phyloP scores from a whole-genome alignment of 345 rosid genomes.

The Kandelia obovata region DNA sequence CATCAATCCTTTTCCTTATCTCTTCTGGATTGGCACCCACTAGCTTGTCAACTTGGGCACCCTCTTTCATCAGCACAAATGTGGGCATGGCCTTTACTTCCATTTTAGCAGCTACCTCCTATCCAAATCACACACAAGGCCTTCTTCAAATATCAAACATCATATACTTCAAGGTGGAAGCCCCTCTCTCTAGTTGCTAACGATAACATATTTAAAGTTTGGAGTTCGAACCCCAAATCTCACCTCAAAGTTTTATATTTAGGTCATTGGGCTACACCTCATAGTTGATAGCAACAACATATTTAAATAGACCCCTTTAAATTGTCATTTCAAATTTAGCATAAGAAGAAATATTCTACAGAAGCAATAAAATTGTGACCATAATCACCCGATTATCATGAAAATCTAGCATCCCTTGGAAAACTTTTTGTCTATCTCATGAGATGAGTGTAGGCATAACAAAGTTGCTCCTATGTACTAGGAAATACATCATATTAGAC shows the following conservation, averaged over 20 bases:
- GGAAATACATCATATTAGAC: too few species aligned
- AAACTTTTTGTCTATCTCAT: too few species aligned
- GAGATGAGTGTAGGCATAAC: too few species aligned
- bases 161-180: background rate
- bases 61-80: slow-evolving; percentile 65
- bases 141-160: background rate
- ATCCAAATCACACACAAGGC: slow-evolving; percentile 14
- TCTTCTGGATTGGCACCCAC: slow-evolving; percentile 93
- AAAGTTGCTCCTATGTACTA: too few species aligned
- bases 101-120: slow-evolving; percentile 73
- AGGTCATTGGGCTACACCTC: too few species aligned
- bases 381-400: too few species aligned
- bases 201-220: background rate
- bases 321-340: background rate
- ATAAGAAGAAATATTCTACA: background rate
- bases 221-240: too few species aligned
- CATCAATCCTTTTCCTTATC: slow-evolving; percentile 70
- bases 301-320: background rate
- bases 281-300: background rate
- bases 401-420: too few species aligned
- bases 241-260: too few species aligned
- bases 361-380: background rate
- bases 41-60: slow-evolving; percentile 56
- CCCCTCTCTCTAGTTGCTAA: background rate
- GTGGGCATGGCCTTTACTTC: slow-evolving; percentile 96